Base-by-base conservation (phyloP, 352 stramenopile species). In the Blastocystis sp. region DNA sequence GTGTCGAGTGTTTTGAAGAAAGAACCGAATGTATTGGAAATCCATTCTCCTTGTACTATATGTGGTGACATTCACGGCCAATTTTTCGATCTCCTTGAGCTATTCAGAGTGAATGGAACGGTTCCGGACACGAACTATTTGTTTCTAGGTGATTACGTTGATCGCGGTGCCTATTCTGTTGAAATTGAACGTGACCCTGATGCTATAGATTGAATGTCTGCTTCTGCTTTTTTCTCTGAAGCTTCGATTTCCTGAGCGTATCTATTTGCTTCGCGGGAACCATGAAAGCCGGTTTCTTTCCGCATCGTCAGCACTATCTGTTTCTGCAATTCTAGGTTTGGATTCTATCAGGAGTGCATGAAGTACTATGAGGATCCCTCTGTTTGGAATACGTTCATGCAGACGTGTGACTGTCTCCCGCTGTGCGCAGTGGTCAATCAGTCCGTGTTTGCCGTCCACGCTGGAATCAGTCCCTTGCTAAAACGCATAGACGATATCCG, bases 21-120 rank as follows among this genome's bases (percentile, higher is more conserved):
- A 86, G 96, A 99, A 90, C 96, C 91, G 87, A 99, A 99, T 90
- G 97, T 99, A 27, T 94, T 98, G 90, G 90, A 93, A 51, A 96
- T 99, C 36, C 93, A 98, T 89, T 94, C 95, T 40, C 97, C 96
- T 21, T 96, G 99, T 34, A 99, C 96, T 84, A 98, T 73, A 73
- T 73, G 61, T 51, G 94, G 95, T 56, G 95, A 98, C 90, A 92
- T 98, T 75, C 95, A 98, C 88, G 95, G 95, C 14, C 95, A 98
- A 89, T 97, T 97, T 89, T 94, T 95, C 87, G 95, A 98, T 89
- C 89, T 98, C 46, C 84, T 97, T 7, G 92, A 96, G 85, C 89
- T 97, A 48, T 93, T 97, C 49, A 91, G 94, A 71, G 91, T 96
- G 9, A 90, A 92, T 56, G 94, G 94, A 21, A 91, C 91, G 71